Conservation (phyloP, 148 eudicot genomes). For the Pouteria glomerata region DNA sequence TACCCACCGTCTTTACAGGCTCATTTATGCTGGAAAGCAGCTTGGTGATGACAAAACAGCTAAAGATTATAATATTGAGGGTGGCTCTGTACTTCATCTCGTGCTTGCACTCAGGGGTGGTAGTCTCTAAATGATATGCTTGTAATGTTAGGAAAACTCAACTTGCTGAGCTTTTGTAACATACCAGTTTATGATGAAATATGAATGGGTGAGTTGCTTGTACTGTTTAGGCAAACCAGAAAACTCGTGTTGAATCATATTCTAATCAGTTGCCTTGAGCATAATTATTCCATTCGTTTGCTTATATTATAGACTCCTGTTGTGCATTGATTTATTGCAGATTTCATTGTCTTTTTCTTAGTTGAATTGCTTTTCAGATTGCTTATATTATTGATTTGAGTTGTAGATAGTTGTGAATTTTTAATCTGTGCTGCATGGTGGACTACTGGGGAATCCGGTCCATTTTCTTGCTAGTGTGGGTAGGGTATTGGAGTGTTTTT, state of each 20-base stretch:
- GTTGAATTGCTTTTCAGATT: neutral
- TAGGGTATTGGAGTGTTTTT: no score
- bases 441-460: no score
- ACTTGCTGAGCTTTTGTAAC: neutral
- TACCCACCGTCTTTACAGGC: constrained; percentile 30
- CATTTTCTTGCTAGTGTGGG: no score
- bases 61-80: constrained; percentile 68
- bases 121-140: constrained; percentile 7
- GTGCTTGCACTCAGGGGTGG: constrained; percentile 73
- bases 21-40: constrained; percentile 73
- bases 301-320: neutral
- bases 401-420: no score
- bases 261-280: neutral
- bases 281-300: no score
- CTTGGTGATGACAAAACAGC: constrained; percentile 71
- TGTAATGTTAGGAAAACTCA: neutral
- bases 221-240: neutral
- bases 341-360: neutral
- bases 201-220: neutral
- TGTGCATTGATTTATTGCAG: neutral
- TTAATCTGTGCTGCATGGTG: no score
- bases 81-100: constrained; percentile 67
- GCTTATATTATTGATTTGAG: neutral
- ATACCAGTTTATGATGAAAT: neutral
- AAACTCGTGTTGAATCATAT: neutral